Conservation (phyloP, 2,329 filamentous ascomycete genomes). For the Chalaropsis ovoidea region DNA sequence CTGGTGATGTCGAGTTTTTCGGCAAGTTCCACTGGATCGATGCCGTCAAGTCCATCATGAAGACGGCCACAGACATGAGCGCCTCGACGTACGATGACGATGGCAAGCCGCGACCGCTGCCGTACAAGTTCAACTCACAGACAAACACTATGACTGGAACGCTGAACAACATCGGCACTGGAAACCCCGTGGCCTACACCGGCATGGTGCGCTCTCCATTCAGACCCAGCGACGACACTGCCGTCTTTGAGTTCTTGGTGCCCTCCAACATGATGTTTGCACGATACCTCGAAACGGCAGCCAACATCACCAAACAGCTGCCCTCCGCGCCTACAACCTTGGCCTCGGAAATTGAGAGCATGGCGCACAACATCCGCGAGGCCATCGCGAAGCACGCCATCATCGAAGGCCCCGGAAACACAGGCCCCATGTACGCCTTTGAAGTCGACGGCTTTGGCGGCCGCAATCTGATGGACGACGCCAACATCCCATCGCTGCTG, state of each 20-base stretch:
- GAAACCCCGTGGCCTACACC: constrained; percentile 67
- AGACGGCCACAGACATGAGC: constrained; percentile 59
- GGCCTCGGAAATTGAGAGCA: constrained; percentile 43
- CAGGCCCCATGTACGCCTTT: constrained; percentile 57
- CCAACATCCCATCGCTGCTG: constrained; percentile 58
- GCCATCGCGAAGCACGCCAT: constrained; percentile 64
- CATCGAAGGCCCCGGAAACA: constrained; percentile 41
- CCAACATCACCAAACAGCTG: constrained; percentile 40
- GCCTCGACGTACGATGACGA: constrained; percentile 59
- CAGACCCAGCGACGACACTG: constrained; percentile 80
- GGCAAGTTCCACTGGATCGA: constrained; percentile 59
- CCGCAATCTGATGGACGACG: constrained; percentile 59
- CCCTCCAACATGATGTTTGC: constrained; percentile 83
- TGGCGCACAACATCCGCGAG: constrained; percentile 53
- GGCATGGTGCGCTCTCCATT: constrained; percentile 81
- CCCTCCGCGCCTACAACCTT: constrained; percentile 48
- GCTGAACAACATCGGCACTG: constrained; percentile 45
- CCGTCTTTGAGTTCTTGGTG: constrained; percentile 76
- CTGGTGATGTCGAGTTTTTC: constrained; percentile 59
- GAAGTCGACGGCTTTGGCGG: constrained; percentile 67
- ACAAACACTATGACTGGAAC: constrained; percentile 41
- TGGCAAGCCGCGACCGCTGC: constrained; percentile 45
- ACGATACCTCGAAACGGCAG: constrained; percentile 45
- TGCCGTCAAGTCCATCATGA: constrained; percentile 60
- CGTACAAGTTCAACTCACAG: constrained; percentile 67